Evolutionary conservation across 164 flowering plant genomes (phyloP).

Genomic region (Houttuynia cordata): DNA sequence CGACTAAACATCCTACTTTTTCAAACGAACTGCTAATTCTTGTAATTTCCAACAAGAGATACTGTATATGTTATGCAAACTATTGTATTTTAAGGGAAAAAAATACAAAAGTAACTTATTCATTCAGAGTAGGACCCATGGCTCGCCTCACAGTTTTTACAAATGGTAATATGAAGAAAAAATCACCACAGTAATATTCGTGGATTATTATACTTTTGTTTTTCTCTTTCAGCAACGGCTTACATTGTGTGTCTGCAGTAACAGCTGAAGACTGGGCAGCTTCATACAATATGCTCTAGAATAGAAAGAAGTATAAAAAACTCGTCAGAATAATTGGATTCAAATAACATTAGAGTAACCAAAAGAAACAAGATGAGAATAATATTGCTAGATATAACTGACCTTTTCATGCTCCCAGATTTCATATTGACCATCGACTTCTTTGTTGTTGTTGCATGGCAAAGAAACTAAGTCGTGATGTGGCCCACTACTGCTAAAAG

Average conservation of each 20-base stretch:
- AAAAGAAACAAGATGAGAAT: neutral
- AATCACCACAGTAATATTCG: neutral
- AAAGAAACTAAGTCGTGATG: slow-evolving; percentile 86
- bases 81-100: too few species aligned
- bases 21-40: too few species aligned
- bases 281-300: neutral
- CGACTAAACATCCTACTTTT: too few species aligned
- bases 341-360: neutral
- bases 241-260: neutral
- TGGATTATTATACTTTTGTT: too few species aligned
- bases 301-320: neutral
- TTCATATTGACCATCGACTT: slow-evolving; percentile 76
- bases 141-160: neutral
- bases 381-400: neutral
- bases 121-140: too few species aligned
- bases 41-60: too few species aligned
- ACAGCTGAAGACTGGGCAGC: neutral
- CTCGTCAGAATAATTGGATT: neutral
- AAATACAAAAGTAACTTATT: too few species aligned
- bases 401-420: slow-evolving; percentile 38
- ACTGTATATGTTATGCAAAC: too few species aligned
- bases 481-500: slow-evolving; percentile 63
- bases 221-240: neutral
- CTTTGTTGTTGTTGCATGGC: slow-evolving; percentile 74
- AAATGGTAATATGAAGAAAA: neutral